Percentiles rank a stretch among this genome's conserved stretches.
Evolutionary conservation across 106 monocot genomes (phyloP).

Genomic region (Cymbidium sinense): DNA sequence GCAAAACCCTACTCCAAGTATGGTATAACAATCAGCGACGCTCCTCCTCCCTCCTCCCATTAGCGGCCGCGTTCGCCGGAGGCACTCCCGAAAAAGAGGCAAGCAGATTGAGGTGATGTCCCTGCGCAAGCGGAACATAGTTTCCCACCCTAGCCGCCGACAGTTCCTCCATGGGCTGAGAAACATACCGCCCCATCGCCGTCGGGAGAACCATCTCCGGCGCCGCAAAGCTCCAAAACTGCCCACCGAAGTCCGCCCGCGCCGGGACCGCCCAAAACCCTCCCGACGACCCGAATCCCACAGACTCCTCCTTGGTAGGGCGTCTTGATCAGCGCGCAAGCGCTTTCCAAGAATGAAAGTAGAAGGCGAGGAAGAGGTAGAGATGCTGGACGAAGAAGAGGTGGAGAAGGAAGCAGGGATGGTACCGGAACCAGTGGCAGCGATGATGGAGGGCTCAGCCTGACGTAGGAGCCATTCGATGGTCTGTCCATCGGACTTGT

Average conservation of each 20-base stretch:
- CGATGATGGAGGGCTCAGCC: constrained; percentile 86
- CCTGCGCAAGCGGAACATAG: constrained; percentile 70
- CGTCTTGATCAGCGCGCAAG: constrained; percentile 34
- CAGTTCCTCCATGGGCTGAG: constrained; percentile 42
- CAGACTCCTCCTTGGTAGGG: constrained; percentile 1
- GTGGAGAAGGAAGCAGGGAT: constrained; percentile 61
- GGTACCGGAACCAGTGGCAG: constrained; percentile 75
- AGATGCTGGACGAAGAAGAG: constrained; percentile 9
- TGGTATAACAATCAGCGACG: constrained; percentile 23
- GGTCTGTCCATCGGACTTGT: constrained; percentile 88
- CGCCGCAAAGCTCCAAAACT: constrained; percentile 79
- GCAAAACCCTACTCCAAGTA: constrained; percentile 1
- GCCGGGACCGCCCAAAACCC: constrained; percentile 82
- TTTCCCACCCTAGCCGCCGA: constrained; percentile 71
- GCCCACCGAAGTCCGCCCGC: constrained; percentile 60
- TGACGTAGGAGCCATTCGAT: constrained; percentile 92
- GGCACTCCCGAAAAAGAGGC: constrained; percentile 57
- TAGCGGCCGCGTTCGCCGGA: constrained; percentile 14
- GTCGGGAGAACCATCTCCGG: constrained; percentile 57
- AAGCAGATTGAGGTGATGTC: constrained; percentile 63
- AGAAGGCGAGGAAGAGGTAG: constrained; percentile 9
- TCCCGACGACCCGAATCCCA: constrained; percentile 13
- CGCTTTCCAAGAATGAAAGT: constrained; percentile 45
- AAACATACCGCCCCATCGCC: not conserved
- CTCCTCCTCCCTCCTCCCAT: constrained; percentile 57